Conservation (phyloP, 306 rosid species). For the Rosa lucieae region DNA sequence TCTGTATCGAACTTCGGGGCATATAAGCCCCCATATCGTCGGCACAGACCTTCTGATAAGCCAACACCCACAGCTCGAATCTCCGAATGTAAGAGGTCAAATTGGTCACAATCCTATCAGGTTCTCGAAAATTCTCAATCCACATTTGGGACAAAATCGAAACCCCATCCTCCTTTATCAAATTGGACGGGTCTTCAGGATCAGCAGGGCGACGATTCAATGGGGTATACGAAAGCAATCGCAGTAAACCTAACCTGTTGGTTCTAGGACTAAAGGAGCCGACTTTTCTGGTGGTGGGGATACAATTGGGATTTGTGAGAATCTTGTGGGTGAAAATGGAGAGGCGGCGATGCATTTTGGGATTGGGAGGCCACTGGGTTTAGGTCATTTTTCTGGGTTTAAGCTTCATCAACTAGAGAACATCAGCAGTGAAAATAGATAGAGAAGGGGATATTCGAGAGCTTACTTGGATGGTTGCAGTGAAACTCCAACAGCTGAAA, state of each 20-base stretch:
- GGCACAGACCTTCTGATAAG: slow-evolving; percentile 80
- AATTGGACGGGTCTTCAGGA: slow-evolving; percentile 64
- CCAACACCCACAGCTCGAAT: slow-evolving; percentile 84
- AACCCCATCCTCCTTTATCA: slow-evolving; percentile 73
- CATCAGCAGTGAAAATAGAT: background rate
- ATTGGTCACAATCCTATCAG: slow-evolving; percentile 55
- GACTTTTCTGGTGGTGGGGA: slow-evolving; percentile 7
- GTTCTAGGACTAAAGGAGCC: slow-evolving; percentile 22
- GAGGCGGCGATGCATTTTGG: slow-evolving; percentile 62
- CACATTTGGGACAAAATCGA: slow-evolving; percentile 68
- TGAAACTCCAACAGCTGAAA: background rate
- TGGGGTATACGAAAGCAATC: slow-evolving; percentile 39
- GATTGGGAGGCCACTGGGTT: slow-evolving; percentile 11
- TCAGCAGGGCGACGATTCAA: slow-evolving; percentile 44
- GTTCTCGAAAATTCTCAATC: slow-evolving; percentile 79
- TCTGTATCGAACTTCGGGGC: slow-evolving; percentile 56
- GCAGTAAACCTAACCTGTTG: slow-evolving; percentile 25
- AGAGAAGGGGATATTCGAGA: background rate
- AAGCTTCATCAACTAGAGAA: background rate
- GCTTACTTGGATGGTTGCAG: background rate
- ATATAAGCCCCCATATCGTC: slow-evolving; percentile 83
- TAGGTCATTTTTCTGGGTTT: slow-evolving; percentile 42
- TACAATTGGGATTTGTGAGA: slow-evolving; percentile 26
- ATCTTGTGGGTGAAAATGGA: slow-evolving; percentile 43
- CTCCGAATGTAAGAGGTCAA: slow-evolving; percentile 66